Conservation (phyloP, 305 asterid genomes). For the Solanum chacoense region DNA sequence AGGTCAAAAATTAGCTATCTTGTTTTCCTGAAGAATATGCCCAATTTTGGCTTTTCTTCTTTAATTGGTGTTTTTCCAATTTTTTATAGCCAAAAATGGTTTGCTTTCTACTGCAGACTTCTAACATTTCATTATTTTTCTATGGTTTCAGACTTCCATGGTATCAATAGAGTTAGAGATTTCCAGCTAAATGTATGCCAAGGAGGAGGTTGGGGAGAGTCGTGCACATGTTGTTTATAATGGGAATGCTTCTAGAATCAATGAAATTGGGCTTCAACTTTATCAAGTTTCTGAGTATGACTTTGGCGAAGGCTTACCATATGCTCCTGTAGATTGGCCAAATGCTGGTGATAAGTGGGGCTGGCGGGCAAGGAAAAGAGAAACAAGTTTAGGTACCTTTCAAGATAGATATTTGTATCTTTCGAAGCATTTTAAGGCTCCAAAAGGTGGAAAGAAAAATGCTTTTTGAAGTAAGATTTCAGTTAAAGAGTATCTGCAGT, state of each 20-base stretch:
- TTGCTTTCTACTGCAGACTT: not conserved
- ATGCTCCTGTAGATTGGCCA: no score
- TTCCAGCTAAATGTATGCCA: no score
- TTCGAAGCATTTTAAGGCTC: not conserved
- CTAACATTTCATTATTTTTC: no score
- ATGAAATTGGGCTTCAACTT: no score
- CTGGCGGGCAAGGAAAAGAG: slow-evolving; percentile 17
- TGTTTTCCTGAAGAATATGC: not conserved
- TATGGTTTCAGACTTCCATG: no score
- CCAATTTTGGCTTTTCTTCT: not conserved
- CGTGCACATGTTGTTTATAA: no score
- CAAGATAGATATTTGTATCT: slow-evolving; percentile 3
- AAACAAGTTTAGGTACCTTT: not conserved
- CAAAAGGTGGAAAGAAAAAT: not conserved
- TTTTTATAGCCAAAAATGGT: not conserved
- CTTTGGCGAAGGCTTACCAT: no score
- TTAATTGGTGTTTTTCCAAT: not conserved
- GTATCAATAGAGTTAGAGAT: no score
- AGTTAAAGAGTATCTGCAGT: slow-evolving; percentile 6
- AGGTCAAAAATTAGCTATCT: no score
- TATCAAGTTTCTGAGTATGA: no score
- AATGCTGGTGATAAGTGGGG: slow-evolving; percentile 17
- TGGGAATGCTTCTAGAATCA: no score
- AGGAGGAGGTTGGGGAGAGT: no score
- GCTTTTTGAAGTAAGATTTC: slow-evolving; percentile 9